phyloP scores from a whole-genome alignment of 1,284 basidiomycete species.

The Peniophora sp. region DNA sequence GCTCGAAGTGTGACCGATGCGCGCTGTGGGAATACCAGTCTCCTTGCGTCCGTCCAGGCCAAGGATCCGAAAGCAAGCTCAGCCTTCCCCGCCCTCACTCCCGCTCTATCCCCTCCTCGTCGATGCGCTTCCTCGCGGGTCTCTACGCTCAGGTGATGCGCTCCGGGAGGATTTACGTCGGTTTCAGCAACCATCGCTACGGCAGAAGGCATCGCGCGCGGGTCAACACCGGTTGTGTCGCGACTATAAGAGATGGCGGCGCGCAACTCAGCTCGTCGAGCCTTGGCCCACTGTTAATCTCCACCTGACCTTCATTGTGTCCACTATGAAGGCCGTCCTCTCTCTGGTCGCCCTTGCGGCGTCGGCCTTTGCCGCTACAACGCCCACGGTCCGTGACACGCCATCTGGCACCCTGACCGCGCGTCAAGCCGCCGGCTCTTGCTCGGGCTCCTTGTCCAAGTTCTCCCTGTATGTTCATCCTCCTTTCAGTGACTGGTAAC shows the following conservation, averaged over 20 bases:
- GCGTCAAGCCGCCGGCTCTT: conserved; percentile 13
- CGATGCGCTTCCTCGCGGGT: not conserved
- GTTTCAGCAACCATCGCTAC: not conserved
- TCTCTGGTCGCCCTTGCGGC: conserved; percentile 18
- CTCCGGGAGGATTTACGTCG: conserved; percentile 1
- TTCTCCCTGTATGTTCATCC: conserved; percentile 32
- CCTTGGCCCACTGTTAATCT: too few species aligned
- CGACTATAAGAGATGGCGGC: not conserved
- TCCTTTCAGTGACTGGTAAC: too few species aligned
- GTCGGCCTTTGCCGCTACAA: conserved; percentile 13
- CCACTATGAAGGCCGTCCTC: conserved; percentile 15
- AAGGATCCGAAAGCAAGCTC: too few species aligned
- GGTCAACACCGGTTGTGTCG: not conserved
- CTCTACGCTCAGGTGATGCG: conserved; percentile 1
- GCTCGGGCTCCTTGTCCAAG: conserved; percentile 37
- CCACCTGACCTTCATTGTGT: too few species aligned
- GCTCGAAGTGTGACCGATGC: too few species aligned
- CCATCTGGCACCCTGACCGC: conserved; percentile 9
- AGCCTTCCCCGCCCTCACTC: too few species aligned
- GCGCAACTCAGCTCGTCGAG: too few species aligned
- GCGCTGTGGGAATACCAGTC: too few species aligned
- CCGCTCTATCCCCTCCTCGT: not conserved
- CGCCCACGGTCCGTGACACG: conserved; percentile 6
- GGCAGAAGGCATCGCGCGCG: not conserved
- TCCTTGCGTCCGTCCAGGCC: too few species aligned